Percentiles rank a stretch among this genome's conserved stretches.
Evolutionary conservation across 768 basidiomycete species (phyloP).

Genomic region (Naganishia vaughanmartiniae): DNA sequence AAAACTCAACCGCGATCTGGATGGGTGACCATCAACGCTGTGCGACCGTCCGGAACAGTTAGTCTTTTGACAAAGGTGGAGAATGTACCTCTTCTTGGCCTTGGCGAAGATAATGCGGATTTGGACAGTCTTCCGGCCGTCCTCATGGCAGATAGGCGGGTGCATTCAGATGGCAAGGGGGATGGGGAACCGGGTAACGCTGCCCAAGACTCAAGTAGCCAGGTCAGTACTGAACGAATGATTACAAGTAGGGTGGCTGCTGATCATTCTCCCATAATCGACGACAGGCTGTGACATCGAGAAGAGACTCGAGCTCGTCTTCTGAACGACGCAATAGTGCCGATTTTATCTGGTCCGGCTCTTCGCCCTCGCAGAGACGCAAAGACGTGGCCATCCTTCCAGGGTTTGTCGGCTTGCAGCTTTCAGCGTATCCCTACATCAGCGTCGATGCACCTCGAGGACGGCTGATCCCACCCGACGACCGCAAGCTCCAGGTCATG

Average conservation of each 20-base stretch:
- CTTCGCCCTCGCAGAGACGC: conserved; percentile 81
- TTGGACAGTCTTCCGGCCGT: conserved; percentile 67
- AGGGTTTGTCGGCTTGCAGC: conserved; percentile 76
- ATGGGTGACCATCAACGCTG: conserved; percentile 82
- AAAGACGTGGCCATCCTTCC: conserved; percentile 84
- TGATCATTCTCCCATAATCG: background rate
- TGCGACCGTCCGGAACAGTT: conserved; percentile 84
- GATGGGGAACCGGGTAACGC: background rate
- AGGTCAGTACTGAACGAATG: background rate
- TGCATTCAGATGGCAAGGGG: too few species aligned
- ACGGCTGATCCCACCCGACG: conserved; percentile 56
- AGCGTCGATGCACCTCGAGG: conserved; percentile 55
- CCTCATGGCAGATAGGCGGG: conserved; percentile 65
- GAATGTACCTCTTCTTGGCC: conserved; percentile 79
- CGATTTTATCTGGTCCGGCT: conserved; percentile 75
- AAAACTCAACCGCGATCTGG: conserved; percentile 69
- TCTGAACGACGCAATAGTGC: conserved; percentile 4
- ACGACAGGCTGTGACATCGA: background rate
- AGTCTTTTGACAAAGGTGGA: conserved; percentile 79
- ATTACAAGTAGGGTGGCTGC: too few species aligned
- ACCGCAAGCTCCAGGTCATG: conserved; percentile 47
- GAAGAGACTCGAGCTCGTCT: background rate
- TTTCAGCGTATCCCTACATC: conserved; percentile 69
- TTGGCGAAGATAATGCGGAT: conserved; percentile 82
- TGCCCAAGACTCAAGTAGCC: background rate